Evolutionary conservation across 163 green algal species (phyloP).

Genomic region (Scenedesmus sp.): DNA sequence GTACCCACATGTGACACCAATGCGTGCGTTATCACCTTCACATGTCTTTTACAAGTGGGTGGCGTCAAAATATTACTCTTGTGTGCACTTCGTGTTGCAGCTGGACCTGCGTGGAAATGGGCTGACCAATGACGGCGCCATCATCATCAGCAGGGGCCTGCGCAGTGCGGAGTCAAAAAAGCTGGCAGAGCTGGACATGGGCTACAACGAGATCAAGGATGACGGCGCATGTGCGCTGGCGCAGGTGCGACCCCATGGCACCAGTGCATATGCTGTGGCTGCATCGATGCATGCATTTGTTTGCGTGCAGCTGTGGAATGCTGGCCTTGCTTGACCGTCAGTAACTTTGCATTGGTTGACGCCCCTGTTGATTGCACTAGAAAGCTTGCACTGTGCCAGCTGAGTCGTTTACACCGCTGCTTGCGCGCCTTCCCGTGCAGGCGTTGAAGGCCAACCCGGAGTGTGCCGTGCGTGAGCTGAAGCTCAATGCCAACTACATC

Average conservation of each 20-base stretch:
- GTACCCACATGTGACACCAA: no score
- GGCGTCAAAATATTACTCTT: background rate
- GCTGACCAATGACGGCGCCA: slow-evolving; percentile 87
- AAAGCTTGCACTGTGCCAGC: no score
- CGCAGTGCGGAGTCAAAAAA: slow-evolving; percentile 83
- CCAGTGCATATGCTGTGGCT: background rate
- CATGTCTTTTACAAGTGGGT: no score
- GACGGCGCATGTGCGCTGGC: slow-evolving; percentile 96
- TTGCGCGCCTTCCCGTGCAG: slow-evolving; percentile 29
- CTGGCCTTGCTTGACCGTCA: no score
- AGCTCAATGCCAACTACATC: slow-evolving; percentile 97
- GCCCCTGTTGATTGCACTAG: no score
- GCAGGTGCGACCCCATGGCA: slow-evolving; percentile 39
- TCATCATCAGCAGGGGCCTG: slow-evolving; percentile 71
- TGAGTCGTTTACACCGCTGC: no score
- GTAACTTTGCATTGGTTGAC: no score
- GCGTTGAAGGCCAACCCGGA: slow-evolving; percentile 93
- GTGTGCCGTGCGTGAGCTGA: slow-evolving; percentile 85
- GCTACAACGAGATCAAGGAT: slow-evolving; percentile 99
- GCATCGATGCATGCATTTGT: background rate
- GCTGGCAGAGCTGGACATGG: slow-evolving; percentile 93
- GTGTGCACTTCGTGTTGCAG: slow-evolving; percentile 33
- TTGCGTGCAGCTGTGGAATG: no score
- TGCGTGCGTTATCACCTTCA: no score
- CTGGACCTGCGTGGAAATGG: slow-evolving; percentile 95